Evolutionary conservation across 1,284 basidiomycete species (phyloP).

Genomic region (Cryptococcus sp.): DNA sequence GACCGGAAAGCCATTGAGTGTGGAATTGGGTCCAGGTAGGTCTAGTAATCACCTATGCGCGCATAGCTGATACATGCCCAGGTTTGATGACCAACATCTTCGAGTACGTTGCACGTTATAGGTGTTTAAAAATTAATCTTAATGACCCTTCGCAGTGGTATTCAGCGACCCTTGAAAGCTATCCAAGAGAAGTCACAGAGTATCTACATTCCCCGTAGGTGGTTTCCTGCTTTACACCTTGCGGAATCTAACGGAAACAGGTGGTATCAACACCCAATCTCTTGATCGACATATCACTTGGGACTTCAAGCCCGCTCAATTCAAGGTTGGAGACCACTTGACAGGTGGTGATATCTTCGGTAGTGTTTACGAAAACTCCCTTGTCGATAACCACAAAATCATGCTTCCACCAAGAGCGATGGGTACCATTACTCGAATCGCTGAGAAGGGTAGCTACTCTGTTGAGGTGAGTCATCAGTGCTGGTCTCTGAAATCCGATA

Average conservation of each 20-base stretch:
- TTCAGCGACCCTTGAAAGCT: constrained; percentile 82
- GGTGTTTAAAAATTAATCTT: neutral
- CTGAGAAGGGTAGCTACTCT: constrained; percentile 89
- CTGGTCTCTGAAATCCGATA: neutral
- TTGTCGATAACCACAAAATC: constrained; percentile 94
- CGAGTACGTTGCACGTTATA: constrained; percentile 51
- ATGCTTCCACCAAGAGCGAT: constrained; percentile 91
- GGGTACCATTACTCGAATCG: constrained; percentile 90
- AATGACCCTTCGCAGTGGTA: constrained; percentile 55
- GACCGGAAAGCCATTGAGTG: constrained; percentile 94
- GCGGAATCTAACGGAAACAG: constrained; percentile 10
- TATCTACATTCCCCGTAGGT: constrained; percentile 87
- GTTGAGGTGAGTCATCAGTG: constrained; percentile 65
- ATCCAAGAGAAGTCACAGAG: constrained; percentile 96
- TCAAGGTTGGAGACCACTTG: constrained; percentile 92
- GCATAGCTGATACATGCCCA: constrained; percentile 34
- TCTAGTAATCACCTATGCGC: neutral
- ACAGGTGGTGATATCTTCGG: constrained; percentile 96
- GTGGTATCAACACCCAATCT: constrained; percentile 93
- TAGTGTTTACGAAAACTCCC: constrained; percentile 91
- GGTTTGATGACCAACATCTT: constrained; percentile 98
- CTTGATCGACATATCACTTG: constrained; percentile 84
- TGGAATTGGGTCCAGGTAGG: constrained; percentile 91
- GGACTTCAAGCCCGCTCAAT: constrained; percentile 89
- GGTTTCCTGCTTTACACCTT: neutral